Percentiles rank a stretch among this genome's conserved stretches.
These are phyloP conservation scores for Aspergillus leporis DNA, from an alignment of 495 filamentous ascomycete genomes.

Conservation along the genomic window DNA sequence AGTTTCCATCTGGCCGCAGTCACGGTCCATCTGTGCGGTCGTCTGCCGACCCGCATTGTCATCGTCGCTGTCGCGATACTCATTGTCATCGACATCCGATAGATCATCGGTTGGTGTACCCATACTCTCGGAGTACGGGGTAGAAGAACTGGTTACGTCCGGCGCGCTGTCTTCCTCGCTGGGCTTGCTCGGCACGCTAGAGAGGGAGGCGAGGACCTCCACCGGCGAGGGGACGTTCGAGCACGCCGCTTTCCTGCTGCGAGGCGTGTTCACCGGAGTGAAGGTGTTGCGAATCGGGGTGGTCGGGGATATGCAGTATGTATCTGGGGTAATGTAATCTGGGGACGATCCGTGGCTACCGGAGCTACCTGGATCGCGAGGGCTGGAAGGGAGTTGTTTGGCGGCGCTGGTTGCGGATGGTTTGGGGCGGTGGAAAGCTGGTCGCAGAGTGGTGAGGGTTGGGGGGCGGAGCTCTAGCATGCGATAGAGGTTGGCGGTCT, in stretches of 20 bases:
- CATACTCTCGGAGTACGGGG: background rate
- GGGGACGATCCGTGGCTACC: constrained; percentile 26
- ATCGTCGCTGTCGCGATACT: constrained; percentile 23
- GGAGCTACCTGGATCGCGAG: background rate
- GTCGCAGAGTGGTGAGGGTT: constrained; percentile 4
- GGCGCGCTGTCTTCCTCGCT: constrained; percentile 4
- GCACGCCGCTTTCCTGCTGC: constrained; percentile 29
- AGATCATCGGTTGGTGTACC: constrained; percentile 2
- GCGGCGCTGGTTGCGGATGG: background rate
- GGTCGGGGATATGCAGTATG: constrained; percentile 32
- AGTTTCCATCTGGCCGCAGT: constrained; percentile 6
- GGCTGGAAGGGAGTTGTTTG: background rate
- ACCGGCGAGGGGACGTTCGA: constrained; percentile 2
- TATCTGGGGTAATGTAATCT: constrained; percentile 21
- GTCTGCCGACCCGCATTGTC: constrained; percentile 1
- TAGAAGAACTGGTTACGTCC: constrained; percentile 13
- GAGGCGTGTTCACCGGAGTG: constrained; percentile 37
- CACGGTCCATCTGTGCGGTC: constrained; percentile 2
- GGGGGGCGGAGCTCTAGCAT: constrained; percentile 24
- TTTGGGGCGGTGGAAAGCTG: background rate
- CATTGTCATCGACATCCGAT: constrained; percentile 9
- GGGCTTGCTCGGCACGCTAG: constrained; percentile 6
- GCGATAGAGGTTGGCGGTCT: constrained; percentile 52
- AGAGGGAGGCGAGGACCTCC: constrained; percentile 15
- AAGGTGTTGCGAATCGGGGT: constrained; percentile 30